phyloP scores from a whole-genome alignment of 1,139 yeast species.

The Suhomyces choctaworum region DNA sequence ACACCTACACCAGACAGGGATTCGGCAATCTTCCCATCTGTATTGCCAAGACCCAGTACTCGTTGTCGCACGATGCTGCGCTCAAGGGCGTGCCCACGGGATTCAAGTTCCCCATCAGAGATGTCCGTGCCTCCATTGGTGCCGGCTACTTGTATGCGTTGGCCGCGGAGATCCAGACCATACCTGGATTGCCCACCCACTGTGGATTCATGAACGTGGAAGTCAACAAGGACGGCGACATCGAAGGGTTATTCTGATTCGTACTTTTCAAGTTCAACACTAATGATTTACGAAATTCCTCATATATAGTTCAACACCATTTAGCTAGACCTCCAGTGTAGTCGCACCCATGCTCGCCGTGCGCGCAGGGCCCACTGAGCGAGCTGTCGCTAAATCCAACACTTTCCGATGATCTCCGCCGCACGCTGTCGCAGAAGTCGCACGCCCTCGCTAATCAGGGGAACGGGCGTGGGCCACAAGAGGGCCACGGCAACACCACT shows the following conservation, averaged over 20 bases:
- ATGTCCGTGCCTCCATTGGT: constrained; percentile 77
- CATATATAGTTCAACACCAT: constrained; percentile 10
- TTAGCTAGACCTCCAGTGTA: no score
- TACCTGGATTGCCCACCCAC: constrained; percentile 81
- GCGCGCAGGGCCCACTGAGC: no score
- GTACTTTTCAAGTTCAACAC: constrained; percentile 17
- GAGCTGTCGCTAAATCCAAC: no score
- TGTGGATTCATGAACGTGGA: constrained; percentile 86
- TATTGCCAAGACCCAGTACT: constrained; percentile 82
- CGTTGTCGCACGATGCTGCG: constrained; percentile 78
- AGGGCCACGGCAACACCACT: no score
- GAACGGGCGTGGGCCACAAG: no score
- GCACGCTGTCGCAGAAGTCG: no score
- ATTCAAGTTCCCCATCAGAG: constrained; percentile 76
- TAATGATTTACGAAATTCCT: constrained; percentile 11
- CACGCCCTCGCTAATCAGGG: no score
- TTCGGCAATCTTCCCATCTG: constrained; percentile 76
- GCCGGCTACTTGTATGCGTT: constrained; percentile 82
- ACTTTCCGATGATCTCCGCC: no score
- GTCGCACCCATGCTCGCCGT: no score
- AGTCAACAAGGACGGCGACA: constrained; percentile 74
- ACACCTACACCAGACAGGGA: constrained; percentile 66
- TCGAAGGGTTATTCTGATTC: constrained; percentile 81
- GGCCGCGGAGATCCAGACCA: constrained; percentile 82
- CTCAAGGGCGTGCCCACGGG: constrained; percentile 81